Percentiles rank a stretch among this genome's conserved stretches.
phyloP scores from a whole-genome alignment of 208 protist genomes.

The Leishmania braziliensis region DNA sequence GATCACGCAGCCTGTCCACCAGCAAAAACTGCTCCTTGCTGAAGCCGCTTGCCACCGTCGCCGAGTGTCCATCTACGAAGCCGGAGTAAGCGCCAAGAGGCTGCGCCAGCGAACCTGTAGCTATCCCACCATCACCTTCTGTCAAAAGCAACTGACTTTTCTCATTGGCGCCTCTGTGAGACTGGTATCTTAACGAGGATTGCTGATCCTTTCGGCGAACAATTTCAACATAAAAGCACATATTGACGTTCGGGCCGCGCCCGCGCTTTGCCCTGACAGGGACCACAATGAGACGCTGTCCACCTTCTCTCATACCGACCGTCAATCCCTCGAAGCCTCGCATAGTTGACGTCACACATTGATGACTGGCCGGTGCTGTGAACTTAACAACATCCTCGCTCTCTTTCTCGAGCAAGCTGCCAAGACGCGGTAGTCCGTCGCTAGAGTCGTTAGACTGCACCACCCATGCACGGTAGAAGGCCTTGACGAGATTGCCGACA shows the following conservation, averaged over 20 bases:
- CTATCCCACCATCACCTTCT: background rate
- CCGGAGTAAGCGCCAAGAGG: conserved; percentile 5
- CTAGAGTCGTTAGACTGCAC: conserved; percentile 40
- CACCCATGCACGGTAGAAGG: conserved; percentile 64
- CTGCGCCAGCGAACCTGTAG: background rate
- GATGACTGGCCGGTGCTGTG: conserved; percentile 60
- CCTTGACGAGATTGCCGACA: conserved; percentile 57
- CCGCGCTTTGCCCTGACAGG: conserved; percentile 50
- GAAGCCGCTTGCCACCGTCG: conserved; percentile 35
- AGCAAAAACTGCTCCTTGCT: conserved; percentile 69
- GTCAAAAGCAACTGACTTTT: background rate
- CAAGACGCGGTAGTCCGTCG: conserved; percentile 49
- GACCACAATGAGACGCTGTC: conserved; percentile 62
- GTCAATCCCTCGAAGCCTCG: conserved; percentile 84
- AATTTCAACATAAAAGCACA: conserved; percentile 67
- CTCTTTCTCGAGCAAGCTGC: conserved; percentile 68
- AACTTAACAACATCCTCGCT: conserved; percentile 46
- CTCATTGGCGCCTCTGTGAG: conserved; percentile 3
- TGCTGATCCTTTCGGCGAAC: conserved; percentile 50
- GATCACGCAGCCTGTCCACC: conserved; percentile 64
- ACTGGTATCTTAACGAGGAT: background rate
- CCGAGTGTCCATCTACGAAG: background rate
- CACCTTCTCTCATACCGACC: conserved; percentile 68
- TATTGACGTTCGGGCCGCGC: conserved; percentile 55
- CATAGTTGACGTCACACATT: conserved; percentile 56